Base-by-base conservation (phyloP, 192 early-diverging fungal genomes). In the Martensiomyces pterosporus region DNA sequence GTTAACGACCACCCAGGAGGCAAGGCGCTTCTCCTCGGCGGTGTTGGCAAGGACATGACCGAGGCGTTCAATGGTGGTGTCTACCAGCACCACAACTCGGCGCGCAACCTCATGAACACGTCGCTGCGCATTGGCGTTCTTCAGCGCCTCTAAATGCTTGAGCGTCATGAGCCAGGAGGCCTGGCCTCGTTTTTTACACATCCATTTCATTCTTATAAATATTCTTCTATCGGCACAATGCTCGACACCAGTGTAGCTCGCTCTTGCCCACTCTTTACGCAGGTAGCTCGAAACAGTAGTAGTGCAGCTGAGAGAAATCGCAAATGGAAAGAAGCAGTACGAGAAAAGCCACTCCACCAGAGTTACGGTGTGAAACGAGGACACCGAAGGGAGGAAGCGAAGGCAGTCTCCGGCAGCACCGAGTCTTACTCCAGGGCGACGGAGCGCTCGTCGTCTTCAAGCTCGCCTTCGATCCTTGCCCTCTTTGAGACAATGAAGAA, bases 1-100 rank as follows among this genome's bases (percentile, higher is more conserved):
- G n/a, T 89, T 43, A 76, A 87, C 43, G 81, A 91, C 35, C 93
- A 97, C 59, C 93, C 93, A 9, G 94, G 93, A 51, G 93, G 92
- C 49, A 60, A 66, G 29, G 80, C 79, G 15, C 82, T 86, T 52
- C 68, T 94, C 52, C 73, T 77, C 19, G 67, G 75, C 45, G 80
- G 71, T 22, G 74, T 93, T 24, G 94, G 94, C 51, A 86, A 87
- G 61, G 90, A 97, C 56, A 82, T 85, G 57, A 92, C 92, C 7
- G 77, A 71, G 12, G 76, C 87, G 2, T 94, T 94, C 76, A 89
- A 94, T 49, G 92, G 94, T 16, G 90, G 86, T 41, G 79, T 94
- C 13, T 93, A 97, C 66, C 75, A 86, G 57, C 94, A 97, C 62
- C 81, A 84, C 57, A 94, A 91, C 50, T 90, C 87, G 23, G 92